phyloP scores from a whole-genome alignment of 257 asterid genomes.

The Sherardia arvensis region DNA sequence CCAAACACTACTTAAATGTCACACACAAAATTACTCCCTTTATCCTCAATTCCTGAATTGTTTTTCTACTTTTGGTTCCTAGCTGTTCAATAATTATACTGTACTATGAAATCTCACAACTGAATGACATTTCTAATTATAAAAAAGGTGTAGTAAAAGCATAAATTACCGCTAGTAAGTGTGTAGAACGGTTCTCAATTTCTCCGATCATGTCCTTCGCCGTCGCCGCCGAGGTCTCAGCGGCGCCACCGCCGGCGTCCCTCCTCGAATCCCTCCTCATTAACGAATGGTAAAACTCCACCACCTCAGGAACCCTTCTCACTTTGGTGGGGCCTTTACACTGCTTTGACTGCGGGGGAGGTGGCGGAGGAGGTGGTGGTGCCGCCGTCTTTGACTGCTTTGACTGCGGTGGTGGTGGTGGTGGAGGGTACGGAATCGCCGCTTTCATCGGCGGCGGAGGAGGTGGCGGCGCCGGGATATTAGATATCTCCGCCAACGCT shows the following conservation, averaged over 20 bases:
- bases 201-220: conserved; percentile 98
- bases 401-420: conserved; percentile 30
- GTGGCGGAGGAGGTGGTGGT: conserved; percentile 32
- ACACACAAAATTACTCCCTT: background rate
- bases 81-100: background rate
- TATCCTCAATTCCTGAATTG: too few species aligned
- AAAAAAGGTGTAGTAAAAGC: too few species aligned
- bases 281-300: conserved; percentile 84
- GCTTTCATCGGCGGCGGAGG: conserved; percentile 18
- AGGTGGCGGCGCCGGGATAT: conserved; percentile 27
- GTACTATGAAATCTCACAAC: too few species aligned
- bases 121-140: too few species aligned
- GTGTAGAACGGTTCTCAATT: conserved; percentile 92
- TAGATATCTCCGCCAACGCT: conserved; percentile 56
- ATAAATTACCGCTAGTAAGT: conserved; percentile 81
- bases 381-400: conserved; percentile 11
- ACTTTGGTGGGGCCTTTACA: conserved; percentile 57
- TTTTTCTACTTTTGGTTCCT: background rate
- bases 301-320: conserved; percentile 84
- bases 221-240: conserved; percentile 38
- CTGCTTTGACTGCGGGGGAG: too few species aligned
- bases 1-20: conserved; percentile 22
- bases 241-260: conserved; percentile 40
- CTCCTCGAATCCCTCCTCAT: conserved; percentile 84
- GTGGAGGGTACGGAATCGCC: conserved; percentile 23